phyloP scores from a whole-genome alignment of 345 rosid species.

The Arabis alpina region DNA sequence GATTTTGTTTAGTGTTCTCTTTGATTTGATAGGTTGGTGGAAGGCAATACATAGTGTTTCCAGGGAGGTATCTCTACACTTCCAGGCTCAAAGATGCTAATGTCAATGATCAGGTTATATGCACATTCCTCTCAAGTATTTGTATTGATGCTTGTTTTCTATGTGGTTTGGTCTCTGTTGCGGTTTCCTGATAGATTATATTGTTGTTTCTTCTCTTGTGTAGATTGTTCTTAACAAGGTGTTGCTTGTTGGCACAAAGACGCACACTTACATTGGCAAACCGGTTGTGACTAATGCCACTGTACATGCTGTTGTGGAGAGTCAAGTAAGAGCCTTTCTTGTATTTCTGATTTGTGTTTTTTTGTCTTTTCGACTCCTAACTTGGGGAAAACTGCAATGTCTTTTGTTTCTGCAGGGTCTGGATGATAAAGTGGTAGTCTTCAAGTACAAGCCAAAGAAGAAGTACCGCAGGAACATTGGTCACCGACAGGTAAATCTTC shows the following conservation, averaged over 20 bases:
- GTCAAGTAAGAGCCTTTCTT: slow-evolving; percentile 57
- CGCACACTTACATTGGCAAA: slow-evolving; percentile 79
- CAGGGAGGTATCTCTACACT: slow-evolving; percentile 76
- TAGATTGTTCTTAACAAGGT: slow-evolving; percentile 89
- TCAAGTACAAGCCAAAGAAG: slow-evolving; percentile 95
- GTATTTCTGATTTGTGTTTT: not conserved
- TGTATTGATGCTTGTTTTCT: no score
- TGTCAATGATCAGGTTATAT: slow-evolving; percentile 76
- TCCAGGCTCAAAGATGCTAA: slow-evolving; percentile 93
- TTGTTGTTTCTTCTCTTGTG: slow-evolving; percentile 29
- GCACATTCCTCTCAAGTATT: no score
- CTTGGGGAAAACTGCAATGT: slow-evolving; percentile 4
- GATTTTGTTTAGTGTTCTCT: slow-evolving; percentile 17
- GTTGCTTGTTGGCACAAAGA: slow-evolving; percentile 91
- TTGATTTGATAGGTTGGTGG: slow-evolving; percentile 65
- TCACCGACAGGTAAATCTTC: slow-evolving; percentile 78
- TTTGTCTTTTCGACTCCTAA: not conserved
- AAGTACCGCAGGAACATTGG: slow-evolving; percentile 95
- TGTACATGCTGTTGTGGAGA: slow-evolving; percentile 95
- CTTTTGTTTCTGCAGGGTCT: slow-evolving; percentile 61
- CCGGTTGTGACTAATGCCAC: slow-evolving; percentile 93
- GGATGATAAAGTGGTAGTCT: slow-evolving; percentile 78
- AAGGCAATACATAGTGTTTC: slow-evolving; percentile 91
- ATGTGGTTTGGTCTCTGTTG: no score
- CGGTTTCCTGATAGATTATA: no score